phyloP scores from a whole-genome alignment of 371 early-diverging fungal species.

The Syncephalastrum contaminatum region DNA sequence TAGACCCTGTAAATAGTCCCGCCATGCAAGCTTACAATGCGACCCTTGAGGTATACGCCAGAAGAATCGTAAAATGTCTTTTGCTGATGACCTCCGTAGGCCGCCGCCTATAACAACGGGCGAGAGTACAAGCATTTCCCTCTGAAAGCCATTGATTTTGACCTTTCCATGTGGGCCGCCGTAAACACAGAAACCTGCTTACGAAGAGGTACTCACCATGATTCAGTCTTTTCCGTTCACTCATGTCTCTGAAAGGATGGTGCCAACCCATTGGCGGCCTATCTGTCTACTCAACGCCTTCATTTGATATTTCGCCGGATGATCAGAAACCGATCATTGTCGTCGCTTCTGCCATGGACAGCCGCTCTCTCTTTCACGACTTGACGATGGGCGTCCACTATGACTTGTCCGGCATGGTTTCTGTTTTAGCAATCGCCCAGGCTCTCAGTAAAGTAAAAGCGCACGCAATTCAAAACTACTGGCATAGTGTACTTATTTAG shows the following conservation, averaged over 20 bases:
- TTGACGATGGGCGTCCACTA: constrained; percentile 53
- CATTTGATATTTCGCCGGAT: constrained; percentile 42
- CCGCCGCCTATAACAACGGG: constrained; percentile 47
- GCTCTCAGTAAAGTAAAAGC: constrained; percentile 63
- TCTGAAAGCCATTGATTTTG: constrained; percentile 66
- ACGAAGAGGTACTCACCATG: constrained; percentile 50
- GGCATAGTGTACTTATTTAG: not conserved
- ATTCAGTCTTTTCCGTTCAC: not conserved
- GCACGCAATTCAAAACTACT: not conserved
- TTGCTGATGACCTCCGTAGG: constrained; percentile 31
- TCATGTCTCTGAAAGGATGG: constrained; percentile 37
- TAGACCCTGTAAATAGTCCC: constrained; percentile 45
- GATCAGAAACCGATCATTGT: constrained; percentile 69
- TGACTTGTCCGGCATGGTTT: constrained; percentile 60
- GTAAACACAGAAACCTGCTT: constrained; percentile 67
- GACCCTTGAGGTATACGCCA: constrained; percentile 25
- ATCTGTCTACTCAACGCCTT: constrained; percentile 72
- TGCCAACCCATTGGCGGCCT: constrained; percentile 74
- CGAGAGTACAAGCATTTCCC: constrained; percentile 57
- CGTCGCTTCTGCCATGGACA: constrained; percentile 66
- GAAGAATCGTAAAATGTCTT: no score
- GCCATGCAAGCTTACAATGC: constrained; percentile 39
- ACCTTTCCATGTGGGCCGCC: constrained; percentile 75
- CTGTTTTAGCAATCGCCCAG: constrained; percentile 69
- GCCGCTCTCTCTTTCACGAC: constrained; percentile 69